Percentiles rank a stretch among this genome's conserved stretches.
These are phyloP conservation scores for Spathaspora arborariae DNA, from an alignment of 805 yeast genomes.

Conservation along the genomic window DNA sequence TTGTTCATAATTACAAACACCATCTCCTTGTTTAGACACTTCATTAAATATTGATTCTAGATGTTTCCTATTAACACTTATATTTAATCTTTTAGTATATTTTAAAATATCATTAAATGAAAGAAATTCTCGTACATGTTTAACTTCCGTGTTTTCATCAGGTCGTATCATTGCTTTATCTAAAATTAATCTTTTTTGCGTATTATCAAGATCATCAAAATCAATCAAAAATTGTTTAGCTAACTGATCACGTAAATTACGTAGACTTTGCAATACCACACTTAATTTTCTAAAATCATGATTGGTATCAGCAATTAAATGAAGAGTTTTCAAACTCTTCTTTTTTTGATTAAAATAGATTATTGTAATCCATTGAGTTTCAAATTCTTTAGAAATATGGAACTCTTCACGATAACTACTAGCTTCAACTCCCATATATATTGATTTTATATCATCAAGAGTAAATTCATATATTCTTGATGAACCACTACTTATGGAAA, in stretches of 20 bases:
- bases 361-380: slow-evolving; percentile 74
- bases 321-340: slow-evolving; percentile 71
- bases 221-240: slow-evolving; percentile 51
- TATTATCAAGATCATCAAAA: slow-evolving; percentile 32
- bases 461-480: slow-evolving; percentile 34
- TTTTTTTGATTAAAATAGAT: slow-evolving; percentile 60
- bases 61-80: slow-evolving; percentile 58
- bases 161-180: slow-evolving; percentile 10
- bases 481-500: slow-evolving; percentile 3
- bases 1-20: slow-evolving; percentile 30
- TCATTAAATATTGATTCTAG: slow-evolving; percentile 46
- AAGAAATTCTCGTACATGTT: slow-evolving; percentile 29
- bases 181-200: slow-evolving; percentile 21
- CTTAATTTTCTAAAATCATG: slow-evolving; percentile 56
- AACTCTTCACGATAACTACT: slow-evolving; percentile 83
- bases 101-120: slow-evolving; percentile 65
- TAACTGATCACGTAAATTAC: slow-evolving; percentile 60
- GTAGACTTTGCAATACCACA: slow-evolving; percentile 54
- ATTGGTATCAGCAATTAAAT: slow-evolving; percentile 66
- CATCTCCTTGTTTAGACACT: slow-evolving; percentile 18
- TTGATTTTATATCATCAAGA: slow-evolving; percentile 62
- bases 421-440: slow-evolving; percentile 67
- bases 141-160: slow-evolving; percentile 10
- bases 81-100: slow-evolving; percentile 64
- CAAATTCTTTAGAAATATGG: slow-evolving; percentile 62